Evolutionary conservation across 1,139 yeast genomes (phyloP), one percentile per base, ranked within the genome.

Genomic region (Pichia sp.): DNA sequence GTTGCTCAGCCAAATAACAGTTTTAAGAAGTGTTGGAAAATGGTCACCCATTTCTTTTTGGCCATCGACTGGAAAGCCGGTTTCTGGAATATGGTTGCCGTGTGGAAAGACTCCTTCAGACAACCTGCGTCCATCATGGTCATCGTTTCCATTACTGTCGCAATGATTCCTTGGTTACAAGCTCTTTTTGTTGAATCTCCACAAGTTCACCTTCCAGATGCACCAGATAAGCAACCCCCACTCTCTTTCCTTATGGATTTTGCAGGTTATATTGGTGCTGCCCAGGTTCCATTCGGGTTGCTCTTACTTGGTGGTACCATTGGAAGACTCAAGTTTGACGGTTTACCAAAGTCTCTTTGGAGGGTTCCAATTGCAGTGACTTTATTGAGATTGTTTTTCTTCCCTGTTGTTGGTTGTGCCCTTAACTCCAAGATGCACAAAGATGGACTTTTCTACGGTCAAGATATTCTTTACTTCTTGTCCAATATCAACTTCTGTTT

Each of bases 221-320:
- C 96, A 0, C 96, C 97, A 0, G 97, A 88, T 58, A 67, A 68
- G 5, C 69, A 69, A 43, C 96, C 96, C 0, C 86, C 94, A 1
- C 64, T 88, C 32, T 83, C 87, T 19, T 88, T 88, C 48, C 41
- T 87, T 10, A 80, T 88, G 72, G 96, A 88, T 54, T 75, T 77
- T 44, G 67, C 91, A 1, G 55, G 74, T 15, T 88, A 88, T 55
- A 64, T 88, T 3, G 96, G 96, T 2, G 77, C 77, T 2, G 96
- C 96, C 0, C 76, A 86, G 22, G 96, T 88, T 22, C 97, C 96
- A 1, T 63, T 85, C 43, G 96, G 96, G 2, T 66, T 88, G 40
- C 56, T 84, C 33, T 55, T 88, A 40, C 59, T 88, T 25, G 97
- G 97, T 3, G 94, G 93, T 11, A 85, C 96, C 4, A 73, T 88